These are phyloP conservation scores for Ogataea populi-albae DNA, from an alignment of 805 yeast species.

Conservation along the genomic window DNA sequence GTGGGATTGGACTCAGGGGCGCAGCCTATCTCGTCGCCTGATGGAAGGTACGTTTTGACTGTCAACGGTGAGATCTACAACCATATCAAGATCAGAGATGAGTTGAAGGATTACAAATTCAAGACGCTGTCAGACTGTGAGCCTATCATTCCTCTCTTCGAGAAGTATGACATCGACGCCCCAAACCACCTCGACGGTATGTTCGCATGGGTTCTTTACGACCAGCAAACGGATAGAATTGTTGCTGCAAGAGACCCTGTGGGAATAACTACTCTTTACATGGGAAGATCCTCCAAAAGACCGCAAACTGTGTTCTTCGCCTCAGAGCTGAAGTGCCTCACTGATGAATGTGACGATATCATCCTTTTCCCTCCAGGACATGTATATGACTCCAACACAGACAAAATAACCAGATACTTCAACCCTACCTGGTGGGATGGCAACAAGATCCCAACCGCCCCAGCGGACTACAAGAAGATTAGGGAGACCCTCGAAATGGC, in stretches of 20 bases:
- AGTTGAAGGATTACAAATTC: conserved; percentile 70
- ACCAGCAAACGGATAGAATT: conserved; percentile 77
- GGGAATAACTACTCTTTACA: conserved; percentile 93
- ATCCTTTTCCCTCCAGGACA: conserved; percentile 98
- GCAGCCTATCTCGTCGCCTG: conserved; percentile 87
- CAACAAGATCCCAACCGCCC: conserved; percentile 65
- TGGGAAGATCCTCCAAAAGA: conserved; percentile 72
- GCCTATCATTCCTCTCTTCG: conserved; percentile 89
- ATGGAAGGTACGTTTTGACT: conserved; percentile 68
- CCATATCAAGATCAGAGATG: conserved; percentile 84
- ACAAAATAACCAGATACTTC: conserved; percentile 81
- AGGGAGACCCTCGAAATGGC: conserved; percentile 87
- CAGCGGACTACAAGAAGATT: conserved; percentile 67
- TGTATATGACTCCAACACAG: conserved; percentile 89
- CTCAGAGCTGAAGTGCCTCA: conserved; percentile 89
- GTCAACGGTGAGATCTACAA: conserved; percentile 99
- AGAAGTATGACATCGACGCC: conserved; percentile 84
- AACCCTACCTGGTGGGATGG: conserved; percentile 95
- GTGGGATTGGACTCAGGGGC: conserved; percentile 98
- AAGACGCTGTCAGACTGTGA: conserved; percentile 94
- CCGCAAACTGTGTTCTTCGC: conserved; percentile 88
- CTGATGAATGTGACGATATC: conserved; percentile 92
- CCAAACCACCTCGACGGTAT: conserved; percentile 95
- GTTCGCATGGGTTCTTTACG: conserved; percentile 95
- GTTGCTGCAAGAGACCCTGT: conserved; percentile 98